phyloP scores from a whole-genome alignment of 2,329 filamentous ascomycete species.

The Lecanicillium sp. region DNA sequence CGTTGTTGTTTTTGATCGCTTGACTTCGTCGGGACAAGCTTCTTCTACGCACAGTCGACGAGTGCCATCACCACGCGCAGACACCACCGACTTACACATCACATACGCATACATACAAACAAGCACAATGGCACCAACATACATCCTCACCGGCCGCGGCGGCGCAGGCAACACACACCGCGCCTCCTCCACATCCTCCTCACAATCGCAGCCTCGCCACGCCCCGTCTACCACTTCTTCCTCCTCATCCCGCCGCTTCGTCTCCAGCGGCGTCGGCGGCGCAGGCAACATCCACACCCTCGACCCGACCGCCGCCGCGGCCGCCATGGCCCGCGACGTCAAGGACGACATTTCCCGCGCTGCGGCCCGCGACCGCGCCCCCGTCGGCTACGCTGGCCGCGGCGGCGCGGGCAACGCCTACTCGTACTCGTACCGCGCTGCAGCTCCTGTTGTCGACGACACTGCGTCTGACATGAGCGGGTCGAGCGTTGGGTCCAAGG shows the following conservation, averaged over 20 bases:
- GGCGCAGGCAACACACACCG: constrained; percentile 50
- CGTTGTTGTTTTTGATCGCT: too few relatives aligned
- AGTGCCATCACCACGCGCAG: not conserved
- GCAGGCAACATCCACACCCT: constrained; percentile 55
- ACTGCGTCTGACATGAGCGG: constrained; percentile 13
- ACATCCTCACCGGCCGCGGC: constrained; percentile 47
- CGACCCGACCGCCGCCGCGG: constrained; percentile 34
- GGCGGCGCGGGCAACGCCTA: constrained; percentile 60
- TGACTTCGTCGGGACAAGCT: too few relatives aligned
- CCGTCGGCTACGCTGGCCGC: constrained; percentile 56
- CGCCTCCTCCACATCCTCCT: constrained; percentile 30
- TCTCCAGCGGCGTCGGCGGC: constrained; percentile 60
- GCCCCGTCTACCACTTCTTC: constrained; percentile 29
- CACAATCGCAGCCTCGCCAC: constrained; percentile 25
- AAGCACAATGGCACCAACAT: constrained; percentile 32
- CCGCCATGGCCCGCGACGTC: constrained; percentile 42
- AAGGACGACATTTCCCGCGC: constrained; percentile 39
- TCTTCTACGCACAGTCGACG: too few relatives aligned
- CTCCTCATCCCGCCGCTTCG: constrained; percentile 35
- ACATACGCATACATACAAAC: constrained; percentile 38
- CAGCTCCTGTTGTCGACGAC: constrained; percentile 11
- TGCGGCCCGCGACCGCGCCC: constrained; percentile 28
- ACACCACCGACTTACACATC: constrained; percentile 26
- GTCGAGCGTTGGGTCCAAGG: constrained; percentile 25
- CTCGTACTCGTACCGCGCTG: constrained; percentile 30